A percentile compares a stretch with the other conserved stretches of the same genome.
These are phyloP conservation scores for Aspergillus funiculosus DNA, from an alignment of 495 filamentous ascomycete species.

Conservation along the genomic window DNA sequence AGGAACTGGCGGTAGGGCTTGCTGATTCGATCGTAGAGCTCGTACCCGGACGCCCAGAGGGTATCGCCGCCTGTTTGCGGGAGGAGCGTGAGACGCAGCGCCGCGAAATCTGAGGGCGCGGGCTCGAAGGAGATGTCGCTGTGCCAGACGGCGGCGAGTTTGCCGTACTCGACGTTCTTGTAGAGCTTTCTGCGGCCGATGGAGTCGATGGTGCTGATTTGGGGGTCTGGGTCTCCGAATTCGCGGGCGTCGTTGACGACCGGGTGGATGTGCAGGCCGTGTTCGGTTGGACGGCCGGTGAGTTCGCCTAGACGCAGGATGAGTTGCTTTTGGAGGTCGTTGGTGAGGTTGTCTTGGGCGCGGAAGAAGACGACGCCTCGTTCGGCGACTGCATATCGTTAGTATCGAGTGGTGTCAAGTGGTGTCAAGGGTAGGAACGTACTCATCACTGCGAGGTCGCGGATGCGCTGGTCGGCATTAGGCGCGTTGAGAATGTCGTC, in stretches of 20 bases:
- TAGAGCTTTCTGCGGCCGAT: conserved; percentile 49
- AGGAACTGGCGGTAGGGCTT: conserved; percentile 56
- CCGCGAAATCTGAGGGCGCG: conserved; percentile 54
- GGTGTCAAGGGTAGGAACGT: not conserved
- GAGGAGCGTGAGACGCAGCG: conserved; percentile 48
- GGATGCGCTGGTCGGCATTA: conserved; percentile 52
- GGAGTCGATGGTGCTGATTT: conserved; percentile 63
- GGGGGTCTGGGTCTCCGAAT: conserved; percentile 51
- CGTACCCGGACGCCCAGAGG: conserved; percentile 67
- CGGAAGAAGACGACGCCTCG: conserved; percentile 74
- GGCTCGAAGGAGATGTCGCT: conserved; percentile 61
- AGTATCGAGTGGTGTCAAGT: not conserved
- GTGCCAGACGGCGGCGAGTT: conserved; percentile 45
- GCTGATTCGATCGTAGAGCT: conserved; percentile 66
- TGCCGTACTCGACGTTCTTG: conserved; percentile 14
- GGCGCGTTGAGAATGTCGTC: conserved; percentile 48
- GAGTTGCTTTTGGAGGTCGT: conserved; percentile 59
- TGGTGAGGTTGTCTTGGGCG: conserved; percentile 54
- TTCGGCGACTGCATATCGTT: conserved; percentile 51
- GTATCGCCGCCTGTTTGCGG: conserved; percentile 61
- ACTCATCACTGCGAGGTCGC: conserved; percentile 52
- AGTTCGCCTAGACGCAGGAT: conserved; percentile 54
- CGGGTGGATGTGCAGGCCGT: conserved; percentile 63
- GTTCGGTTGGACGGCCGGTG: conserved; percentile 51
- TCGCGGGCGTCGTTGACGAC: conserved; percentile 47